Base-by-base conservation (phyloP, 2,329 filamentous ascomycete genomes). In the Microsporum audouinii region DNA sequence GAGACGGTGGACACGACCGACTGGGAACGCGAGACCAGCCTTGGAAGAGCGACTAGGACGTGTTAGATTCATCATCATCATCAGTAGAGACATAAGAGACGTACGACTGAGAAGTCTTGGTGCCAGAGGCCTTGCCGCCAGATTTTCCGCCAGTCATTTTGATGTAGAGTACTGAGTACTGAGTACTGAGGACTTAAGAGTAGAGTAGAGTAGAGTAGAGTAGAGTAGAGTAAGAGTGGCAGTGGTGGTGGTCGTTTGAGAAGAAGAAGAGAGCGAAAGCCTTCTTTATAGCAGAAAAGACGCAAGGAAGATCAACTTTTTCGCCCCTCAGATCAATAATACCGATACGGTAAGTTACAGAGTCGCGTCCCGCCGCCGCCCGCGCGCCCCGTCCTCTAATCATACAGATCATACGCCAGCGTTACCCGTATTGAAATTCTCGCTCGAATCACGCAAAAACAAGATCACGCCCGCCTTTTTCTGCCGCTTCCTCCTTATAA, bases 111-210 rank as follows among this genome's bases (percentile, higher is more conserved):
- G 94, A 89, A 84, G 88, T 95, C 90, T 99, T 99, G 83, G 88
- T 88, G 82, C 91, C 91, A 82, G 88, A 92, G 83, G 92, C 91
- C 88, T 97, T 97, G 87, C 94, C 94, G 80, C 94, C 94, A 82
- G 92, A 96, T 83, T 99, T 99, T 80, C 94, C 92, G 85, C 92
- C 92, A 90, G 94, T 95, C 94, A 99, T 99, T 88, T 89, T 96
- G 87, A 84, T 75, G 77, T 73, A 69, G 68, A 66, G 72, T 71
- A 68, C 17, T 23, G 17, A 23, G 17, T 23, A 23, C 17, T 23
- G 17, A 69, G 70, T 70, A 66, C 66, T 72, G 70, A 71, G 38
- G 36, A 31, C 27, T 63, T 49, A 36, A 63, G 1, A 8, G 43
- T 5, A 64, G 66, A 66, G 68, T 66, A 62, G 66, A 59, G 17